Conservation (phyloP, 2,329 filamentous ascomycete species). For the Moelleriella libera region DNA sequence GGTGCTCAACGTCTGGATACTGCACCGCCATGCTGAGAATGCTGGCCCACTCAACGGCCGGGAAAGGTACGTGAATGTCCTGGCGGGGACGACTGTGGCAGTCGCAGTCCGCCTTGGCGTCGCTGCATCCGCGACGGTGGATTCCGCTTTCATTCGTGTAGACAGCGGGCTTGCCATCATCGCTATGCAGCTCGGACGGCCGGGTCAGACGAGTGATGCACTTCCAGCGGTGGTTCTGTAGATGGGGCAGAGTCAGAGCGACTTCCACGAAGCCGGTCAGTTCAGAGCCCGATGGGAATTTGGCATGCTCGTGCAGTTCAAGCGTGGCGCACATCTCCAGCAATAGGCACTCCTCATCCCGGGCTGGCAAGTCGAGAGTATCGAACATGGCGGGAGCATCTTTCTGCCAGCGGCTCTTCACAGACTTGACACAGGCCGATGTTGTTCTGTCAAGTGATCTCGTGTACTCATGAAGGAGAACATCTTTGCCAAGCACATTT, state of each 20-base stretch:
- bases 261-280: constrained; percentile 47
- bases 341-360: constrained; percentile 39
- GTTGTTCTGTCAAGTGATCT: constrained; percentile 38
- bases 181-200: constrained; percentile 37
- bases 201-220: constrained; percentile 44
- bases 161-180: constrained; percentile 27
- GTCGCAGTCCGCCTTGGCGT: constrained; percentile 31
- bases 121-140: constrained; percentile 37
- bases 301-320: constrained; percentile 40
- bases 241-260: constrained; percentile 35
- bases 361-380: constrained; percentile 31
- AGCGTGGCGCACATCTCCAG: constrained; percentile 50
- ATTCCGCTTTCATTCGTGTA: constrained; percentile 36
- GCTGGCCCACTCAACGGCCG: constrained; percentile 42
- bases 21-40: constrained; percentile 42
- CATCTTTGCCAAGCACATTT: constrained; percentile 34
- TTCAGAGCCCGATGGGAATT: constrained; percentile 44
- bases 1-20: constrained; percentile 30
- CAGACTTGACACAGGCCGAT: constrained; percentile 38
- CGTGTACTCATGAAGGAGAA: constrained; percentile 45
- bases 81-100: constrained; percentile 32
- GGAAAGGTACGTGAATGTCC: constrained; percentile 42
- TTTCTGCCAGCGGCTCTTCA: constrained; percentile 41
- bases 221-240: constrained; percentile 45
- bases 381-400: constrained; percentile 42